Evolutionary conservation across 495 filamentous ascomycete genomes (phyloP), one percentile per base, ranked within the genome.

Genomic region (Amniculicola lignicola): DNA sequence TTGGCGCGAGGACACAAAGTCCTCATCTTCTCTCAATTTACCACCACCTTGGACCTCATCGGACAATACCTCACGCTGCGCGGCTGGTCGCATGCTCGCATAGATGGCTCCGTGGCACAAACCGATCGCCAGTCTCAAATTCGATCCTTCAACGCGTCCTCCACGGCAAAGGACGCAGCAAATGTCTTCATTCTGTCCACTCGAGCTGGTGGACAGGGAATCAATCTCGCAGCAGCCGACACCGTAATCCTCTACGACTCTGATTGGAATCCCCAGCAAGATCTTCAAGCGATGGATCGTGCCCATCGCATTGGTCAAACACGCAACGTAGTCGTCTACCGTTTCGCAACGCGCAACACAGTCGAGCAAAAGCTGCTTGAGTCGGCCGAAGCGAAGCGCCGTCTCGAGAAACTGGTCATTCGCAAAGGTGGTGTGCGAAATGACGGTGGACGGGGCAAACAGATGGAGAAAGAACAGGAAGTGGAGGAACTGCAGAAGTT

Each of bases 201-300:
- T 9, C 82, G 93, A 28, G 93, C 93, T 0, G 93, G 93, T 33
- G 93, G 93, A 3, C 88, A 95, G 59, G 93, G 93, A 29, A 96
- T 98, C 76, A 98, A 98, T 68, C 78, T 86, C 18, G 78, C 61
- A 0, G 78, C 85, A 0, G 86, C 85, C 1, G 85, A 89, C 51
- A 89, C 85, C 0, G 85, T 89, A 23, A 83, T 89, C 59, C 74
- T 89, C 12, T 89, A 82, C 61, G 85, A 89, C 66, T 82, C 81
- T 24, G 93, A 98, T 69, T 98, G 93, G 92, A 98, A 98, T 66
- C 93, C 93, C 0, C 93, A 97, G 69, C 90, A 95, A 65, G 93
- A 98, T 70, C 77, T 98, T 14, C 93, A 98, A 68, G 93, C 93
- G 0, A 90, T 95, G 69, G 93, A 98, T 63, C 87, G 93, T 16